Evolutionary conservation across 768 basidiomycete species (phyloP), one percentile per base, ranked within the genome.

Genomic region (Termitomyces sp.): DNA sequence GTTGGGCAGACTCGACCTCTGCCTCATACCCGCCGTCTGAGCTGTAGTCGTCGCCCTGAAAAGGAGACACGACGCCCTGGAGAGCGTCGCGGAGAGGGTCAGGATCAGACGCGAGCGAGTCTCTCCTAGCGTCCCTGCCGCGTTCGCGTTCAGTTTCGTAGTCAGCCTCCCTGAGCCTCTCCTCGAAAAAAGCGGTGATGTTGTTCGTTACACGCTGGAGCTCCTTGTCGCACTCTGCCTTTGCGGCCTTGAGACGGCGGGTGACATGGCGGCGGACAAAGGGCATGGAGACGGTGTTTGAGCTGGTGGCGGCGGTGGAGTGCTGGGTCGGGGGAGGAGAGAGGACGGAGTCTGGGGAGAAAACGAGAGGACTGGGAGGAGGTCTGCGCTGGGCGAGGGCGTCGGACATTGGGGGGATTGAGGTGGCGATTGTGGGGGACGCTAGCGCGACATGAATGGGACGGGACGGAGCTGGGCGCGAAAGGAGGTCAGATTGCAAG

Each of bases 151-250:
- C 89, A 20, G 74, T 70, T 68, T 89, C 88, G 66, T 84, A 80
- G 71, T 93, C 88, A 55, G 81, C 85, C 63, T 92, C 90, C 48
- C 89, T 80, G 40, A 96, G 82, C 66, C 88, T 84, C 69, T 94
- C 90, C 76, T 99, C 96, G 66, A 97, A 96, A 75, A 94, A 98
- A 41, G 86, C 74, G 63, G 96, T 96, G 78, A 99, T 95, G 61
- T 87, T 92, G 74, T 92, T 88, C 60, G 95, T 93, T 70, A 98
- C 91, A 69, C 93, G 89, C 69, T 89, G 87, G 9, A 99, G 85
- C 74, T 97, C 94, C 79, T 91, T 91, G 83, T 99, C 94, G 79
- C 96, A 99, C 64, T 92, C 91, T 53, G 91, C 85, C 79, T 99
- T 98, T 59, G 96, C 95, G 4, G 89, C 89, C 77, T 87, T 90